phyloP scores from a whole-genome alignment of 1,284 basidiomycete genomes.

The Ganoderma sinense region DNA sequence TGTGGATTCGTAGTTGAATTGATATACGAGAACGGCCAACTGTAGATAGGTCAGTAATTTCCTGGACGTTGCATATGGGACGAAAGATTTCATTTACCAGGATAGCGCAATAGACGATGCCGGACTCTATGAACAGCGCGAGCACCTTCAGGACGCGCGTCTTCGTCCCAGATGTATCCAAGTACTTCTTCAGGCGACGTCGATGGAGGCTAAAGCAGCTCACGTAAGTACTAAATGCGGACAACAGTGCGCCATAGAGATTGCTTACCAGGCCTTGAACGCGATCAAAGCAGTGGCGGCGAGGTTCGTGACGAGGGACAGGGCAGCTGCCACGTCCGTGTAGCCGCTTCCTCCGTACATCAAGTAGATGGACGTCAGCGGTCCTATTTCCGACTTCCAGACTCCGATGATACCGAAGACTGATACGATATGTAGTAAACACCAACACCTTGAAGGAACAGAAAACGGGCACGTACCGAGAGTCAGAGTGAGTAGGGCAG shows the following conservation, averaged over 20 bases:
- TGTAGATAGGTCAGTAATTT: neutral
- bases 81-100: constrained; percentile 1
- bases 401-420: neutral
- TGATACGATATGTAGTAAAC: neutral
- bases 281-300: neutral
- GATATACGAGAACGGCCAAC: constrained; percentile 6
- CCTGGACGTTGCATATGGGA: neutral
- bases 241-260: neutral
- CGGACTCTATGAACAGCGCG: constrained; percentile 11
- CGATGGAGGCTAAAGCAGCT: neutral
- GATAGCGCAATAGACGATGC: constrained; percentile 8
- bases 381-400: neutral
- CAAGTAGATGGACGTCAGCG: neutral
- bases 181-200: neutral
- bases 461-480: neutral
- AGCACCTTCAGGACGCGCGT: constrained; percentile 9
- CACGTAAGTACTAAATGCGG: too few species aligned
- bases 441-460: neutral
- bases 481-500: constrained; percentile 4
- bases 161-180: neutral
- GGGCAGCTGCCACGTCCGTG: neutral
- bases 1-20: neutral
- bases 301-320: constrained; percentile 1
- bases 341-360: neutral
- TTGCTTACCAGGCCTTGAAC: neutral